Evolutionary conservation across 805 yeast genomes (phyloP).

Genomic region (Sugiyamaella qingdaonensis): DNA sequence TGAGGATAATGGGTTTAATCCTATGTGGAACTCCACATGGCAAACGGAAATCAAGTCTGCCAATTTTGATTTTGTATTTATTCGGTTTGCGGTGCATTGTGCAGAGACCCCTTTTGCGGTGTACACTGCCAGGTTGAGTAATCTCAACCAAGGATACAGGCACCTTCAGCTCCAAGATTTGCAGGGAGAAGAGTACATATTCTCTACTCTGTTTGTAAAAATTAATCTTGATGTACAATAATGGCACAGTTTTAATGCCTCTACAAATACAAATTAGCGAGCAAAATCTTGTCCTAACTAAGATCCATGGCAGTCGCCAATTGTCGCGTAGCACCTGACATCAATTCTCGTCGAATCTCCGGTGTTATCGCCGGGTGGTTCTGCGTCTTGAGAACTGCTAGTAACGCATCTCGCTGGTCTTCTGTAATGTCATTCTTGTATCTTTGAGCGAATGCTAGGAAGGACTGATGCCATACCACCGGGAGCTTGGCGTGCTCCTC

Average conservation of each 20-base stretch:
- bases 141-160: constrained; percentile 73
- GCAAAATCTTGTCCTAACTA: constrained; percentile 4
- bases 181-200: constrained; percentile 73
- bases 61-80: constrained; percentile 33
- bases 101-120: constrained; percentile 47
- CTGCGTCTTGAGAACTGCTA: constrained; percentile 88
- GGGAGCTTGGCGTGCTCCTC: constrained; percentile 52
- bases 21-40: constrained; percentile 66
- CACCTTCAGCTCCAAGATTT: constrained; percentile 72
- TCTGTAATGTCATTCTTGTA: constrained; percentile 98
- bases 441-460: constrained; percentile 89
- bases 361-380: constrained; percentile 87
- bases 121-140: constrained; percentile 55
- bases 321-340: constrained; percentile 59
- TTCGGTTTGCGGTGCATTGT: constrained; percentile 33
- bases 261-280: neutral
- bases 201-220: constrained; percentile 50
- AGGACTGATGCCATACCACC: constrained; percentile 96
- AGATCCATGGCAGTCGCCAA: constrained; percentile 18
- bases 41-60: constrained; percentile 37
- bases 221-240: constrained; percentile 6
- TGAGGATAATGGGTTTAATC: constrained; percentile 74
- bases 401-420: constrained; percentile 90
- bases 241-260: neutral
- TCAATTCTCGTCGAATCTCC: constrained; percentile 87